These are phyloP conservation scores for Chenopodium album DNA, from an alignment of 148 eudicot species.

Conservation along the genomic window DNA sequence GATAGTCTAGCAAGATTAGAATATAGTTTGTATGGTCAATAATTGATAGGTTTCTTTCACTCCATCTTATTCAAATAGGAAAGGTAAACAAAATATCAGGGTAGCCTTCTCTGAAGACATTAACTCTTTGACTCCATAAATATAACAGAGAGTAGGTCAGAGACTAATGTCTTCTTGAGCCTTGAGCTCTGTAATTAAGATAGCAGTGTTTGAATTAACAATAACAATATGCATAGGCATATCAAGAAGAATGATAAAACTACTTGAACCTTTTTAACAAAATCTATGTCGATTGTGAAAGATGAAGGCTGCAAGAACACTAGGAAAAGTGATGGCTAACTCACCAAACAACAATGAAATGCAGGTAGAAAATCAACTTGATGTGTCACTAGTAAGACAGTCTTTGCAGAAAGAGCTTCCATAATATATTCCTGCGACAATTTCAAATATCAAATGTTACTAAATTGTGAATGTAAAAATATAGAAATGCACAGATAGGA, in stretches of 20 bases:
- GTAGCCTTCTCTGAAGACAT: too few species aligned
- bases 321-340: conserved; percentile 19
- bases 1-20: neutral
- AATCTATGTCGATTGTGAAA: neutral
- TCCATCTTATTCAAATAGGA: neutral
- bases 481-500: neutral
- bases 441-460: neutral
- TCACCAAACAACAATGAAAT: conserved; percentile 77
- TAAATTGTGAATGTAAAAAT: neutral
- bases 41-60: neutral
- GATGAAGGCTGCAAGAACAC: neutral
- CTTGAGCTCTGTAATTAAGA: neutral
- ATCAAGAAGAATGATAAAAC: neutral
- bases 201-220: neutral
- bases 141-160: neutral
- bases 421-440: conserved; percentile 76
- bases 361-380: conserved; percentile 98
- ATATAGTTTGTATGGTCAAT: neutral
- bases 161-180: neutral
- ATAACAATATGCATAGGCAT: neutral
- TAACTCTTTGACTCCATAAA: too few species aligned
- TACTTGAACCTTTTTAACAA: neutral
- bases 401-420: conserved; percentile 76
- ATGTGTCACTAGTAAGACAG: conserved; percentile 88
- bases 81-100: too few species aligned